Base-by-base conservation (phyloP, 2,329 filamentous ascomycete species). In the Aspergillus udagawae region DNA sequence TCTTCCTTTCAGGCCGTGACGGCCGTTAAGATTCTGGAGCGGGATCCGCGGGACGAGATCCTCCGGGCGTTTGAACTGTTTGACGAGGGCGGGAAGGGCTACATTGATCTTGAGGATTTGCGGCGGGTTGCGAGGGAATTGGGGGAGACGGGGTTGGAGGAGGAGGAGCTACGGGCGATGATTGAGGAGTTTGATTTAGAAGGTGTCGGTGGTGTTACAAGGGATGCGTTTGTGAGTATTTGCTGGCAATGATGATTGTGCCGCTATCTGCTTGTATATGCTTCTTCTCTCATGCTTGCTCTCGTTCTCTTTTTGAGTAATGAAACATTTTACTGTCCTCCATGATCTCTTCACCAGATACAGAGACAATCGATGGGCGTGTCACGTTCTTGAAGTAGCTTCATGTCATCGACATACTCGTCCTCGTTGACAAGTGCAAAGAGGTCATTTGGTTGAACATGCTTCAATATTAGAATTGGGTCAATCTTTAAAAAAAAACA, bases 141-240 rank as follows among this genome's bases (percentile, higher is more conserved):
- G 62, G 94, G 94, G 7, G 93, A 97, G 74, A 79, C 77, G 6
- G 91, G 90, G 12, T 81, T 99, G 65, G 91, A 94, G 65, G 93
- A 99, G 70, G 90, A 95, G 68, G 94, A 99, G 74, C 81, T 99
- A 60, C 82, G 86, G 65, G 92, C 92, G 63, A 99, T 99, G 94
- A 94, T 99, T 77, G 92, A 97, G 70, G 93, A 97, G 75, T 95
- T 97, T 78, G 94, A 99, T 78, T 82, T 97, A 63, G 90, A 96
- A 70, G 93, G 91, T 1, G 95, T 96, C 66, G 92, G 92, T 10
- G 92, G 82, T 56, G 86, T 88, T 63, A 82, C 79, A 50, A 72
- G 82, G 66, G 85, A 87, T 58, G 85, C 85, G 58, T 88, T 88
- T 76, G 78, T 87, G 65, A 81, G 82, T n/a, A 88, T 88, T 63